Evolutionary conservation across 768 basidiomycete species (phyloP).

Genomic region (Mycena rosella): DNA sequence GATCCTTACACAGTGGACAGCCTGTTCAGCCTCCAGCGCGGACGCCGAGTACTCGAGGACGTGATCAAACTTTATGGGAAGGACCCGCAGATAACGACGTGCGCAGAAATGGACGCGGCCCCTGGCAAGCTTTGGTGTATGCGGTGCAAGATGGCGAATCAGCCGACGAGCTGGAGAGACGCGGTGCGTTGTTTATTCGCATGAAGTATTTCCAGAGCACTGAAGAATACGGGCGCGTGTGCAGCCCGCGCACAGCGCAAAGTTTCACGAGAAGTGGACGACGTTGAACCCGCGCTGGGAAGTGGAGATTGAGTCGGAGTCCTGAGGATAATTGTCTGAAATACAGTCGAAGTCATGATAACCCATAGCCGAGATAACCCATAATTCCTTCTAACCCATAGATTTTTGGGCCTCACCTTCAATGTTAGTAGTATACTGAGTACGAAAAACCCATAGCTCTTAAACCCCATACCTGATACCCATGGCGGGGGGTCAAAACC

Average conservation of each 20-base stretch:
- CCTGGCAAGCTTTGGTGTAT: slow-evolving; percentile 23
- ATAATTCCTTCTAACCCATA: too few species aligned
- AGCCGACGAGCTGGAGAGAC: slow-evolving; percentile 26
- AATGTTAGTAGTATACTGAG: too few species aligned
- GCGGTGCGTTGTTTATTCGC: slow-evolving; percentile 5
- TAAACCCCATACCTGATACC: too few species aligned
- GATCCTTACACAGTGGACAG: neutral
- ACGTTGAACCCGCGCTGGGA: slow-evolving; percentile 9
- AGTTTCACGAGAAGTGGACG: slow-evolving; percentile 5
- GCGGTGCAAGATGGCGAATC: slow-evolving; percentile 16
- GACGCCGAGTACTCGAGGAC: slow-evolving; percentile 1
- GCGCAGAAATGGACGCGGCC: slow-evolving; percentile 23
- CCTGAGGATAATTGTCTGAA: too few species aligned
- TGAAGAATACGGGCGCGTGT: neutral
- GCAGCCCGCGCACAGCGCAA: slow-evolving; percentile 3
- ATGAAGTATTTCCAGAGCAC: neutral
- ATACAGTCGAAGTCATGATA: too few species aligned
- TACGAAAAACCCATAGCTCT: too few species aligned
- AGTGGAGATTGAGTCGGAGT: slow-evolving; percentile 13
- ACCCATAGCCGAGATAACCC: too few species aligned
- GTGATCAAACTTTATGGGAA: slow-evolving; percentile 20
- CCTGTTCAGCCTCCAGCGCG: neutral
- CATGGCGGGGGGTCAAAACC: too few species aligned
- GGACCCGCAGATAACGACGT: slow-evolving; percentile 17
- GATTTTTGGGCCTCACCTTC: too few species aligned